A percentile compares a stretch with the other conserved stretches of the same genome.
Evolutionary conservation across 2,329 filamentous ascomycete genomes (phyloP).

Genomic region (Aspergillus amoenus): DNA sequence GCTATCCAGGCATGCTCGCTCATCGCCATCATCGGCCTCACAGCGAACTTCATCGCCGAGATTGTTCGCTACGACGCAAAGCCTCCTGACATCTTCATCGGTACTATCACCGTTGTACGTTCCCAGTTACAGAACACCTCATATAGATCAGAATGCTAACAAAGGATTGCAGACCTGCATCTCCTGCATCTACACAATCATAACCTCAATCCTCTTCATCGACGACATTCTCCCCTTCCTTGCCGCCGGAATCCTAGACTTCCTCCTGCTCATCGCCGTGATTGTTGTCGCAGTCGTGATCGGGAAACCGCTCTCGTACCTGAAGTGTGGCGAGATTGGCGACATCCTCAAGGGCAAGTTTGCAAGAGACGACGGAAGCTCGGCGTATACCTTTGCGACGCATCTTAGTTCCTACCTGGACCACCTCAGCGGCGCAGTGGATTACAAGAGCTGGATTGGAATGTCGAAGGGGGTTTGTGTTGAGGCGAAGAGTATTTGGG

Average conservation of each 20-base stretch:
- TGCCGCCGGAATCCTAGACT: slow-evolving; percentile 65
- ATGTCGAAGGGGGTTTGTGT: slow-evolving; percentile 67
- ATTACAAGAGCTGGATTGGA: slow-evolving; percentile 58
- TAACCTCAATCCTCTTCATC: slow-evolving; percentile 79
- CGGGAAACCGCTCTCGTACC: slow-evolving; percentile 75
- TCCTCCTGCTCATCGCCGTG: slow-evolving; percentile 70
- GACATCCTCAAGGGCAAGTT: slow-evolving; percentile 34
- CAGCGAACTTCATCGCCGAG: slow-evolving; percentile 76
- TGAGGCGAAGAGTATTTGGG: slow-evolving; percentile 86
- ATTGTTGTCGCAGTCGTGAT: slow-evolving; percentile 75
- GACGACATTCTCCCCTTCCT: slow-evolving; percentile 75
- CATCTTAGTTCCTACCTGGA: slow-evolving; percentile 54
- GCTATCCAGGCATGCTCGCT: slow-evolving; percentile 70
- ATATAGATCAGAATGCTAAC: slow-evolving; percentile 11
- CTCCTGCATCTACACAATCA: slow-evolving; percentile 73
- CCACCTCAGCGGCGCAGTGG: slow-evolving; percentile 50
- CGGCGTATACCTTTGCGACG: slow-evolving; percentile 55
- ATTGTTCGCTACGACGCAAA: slow-evolving; percentile 66
- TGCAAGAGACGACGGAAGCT: slow-evolving; percentile 33
- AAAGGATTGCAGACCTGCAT: slow-evolving; percentile 63
- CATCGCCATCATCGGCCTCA: slow-evolving; percentile 75
- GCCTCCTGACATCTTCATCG: slow-evolving; percentile 72
- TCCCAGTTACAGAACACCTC: slow-evolving; percentile 5
- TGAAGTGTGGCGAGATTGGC: slow-evolving; percentile 65
- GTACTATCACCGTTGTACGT: slow-evolving; percentile 76